A percentile compares a stretch with the other conserved stretches of the same genome.
These are phyloP conservation scores for Aspergillus viridinutans DNA, from an alignment of 2,329 filamentous ascomycete species.

Conservation along the genomic window DNA sequence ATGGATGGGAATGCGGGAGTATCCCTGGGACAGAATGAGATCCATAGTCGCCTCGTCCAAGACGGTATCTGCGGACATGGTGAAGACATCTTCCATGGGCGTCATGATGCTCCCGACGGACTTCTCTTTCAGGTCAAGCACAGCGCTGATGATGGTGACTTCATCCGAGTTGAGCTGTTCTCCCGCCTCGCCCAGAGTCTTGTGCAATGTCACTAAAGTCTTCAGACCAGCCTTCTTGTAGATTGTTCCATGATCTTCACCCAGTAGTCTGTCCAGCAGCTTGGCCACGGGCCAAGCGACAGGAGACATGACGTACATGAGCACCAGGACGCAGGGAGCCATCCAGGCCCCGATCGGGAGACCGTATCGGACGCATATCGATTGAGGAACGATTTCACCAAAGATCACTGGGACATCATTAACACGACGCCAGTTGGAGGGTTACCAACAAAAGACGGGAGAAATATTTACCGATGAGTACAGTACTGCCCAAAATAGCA, in stretches of 20 bases:
- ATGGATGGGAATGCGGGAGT: constrained; percentile 93
- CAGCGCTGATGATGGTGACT: constrained; percentile 96
- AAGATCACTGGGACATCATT: constrained; percentile 71
- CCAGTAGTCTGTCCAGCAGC: constrained; percentile 86
- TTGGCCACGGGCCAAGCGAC: constrained; percentile 94
- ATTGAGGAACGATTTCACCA: constrained; percentile 93
- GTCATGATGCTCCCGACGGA: constrained; percentile 96
- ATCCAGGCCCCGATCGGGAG: constrained; percentile 92
- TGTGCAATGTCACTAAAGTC: constrained; percentile 90
- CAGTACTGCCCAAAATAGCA: constrained; percentile 86
- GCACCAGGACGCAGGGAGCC: constrained; percentile 75
- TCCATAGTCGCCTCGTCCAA: constrained; percentile 94
- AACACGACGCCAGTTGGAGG: background rate
- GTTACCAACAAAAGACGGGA: background rate
- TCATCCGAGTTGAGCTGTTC: constrained; percentile 95
- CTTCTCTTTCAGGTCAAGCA: constrained; percentile 94
- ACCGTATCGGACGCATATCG: constrained; percentile 91
- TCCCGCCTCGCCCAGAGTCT: constrained; percentile 75
- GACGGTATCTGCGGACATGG: constrained; percentile 90
- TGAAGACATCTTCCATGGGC: constrained; percentile 95
- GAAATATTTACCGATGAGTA: constrained; percentile 70
- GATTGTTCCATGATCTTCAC: constrained; percentile 89
- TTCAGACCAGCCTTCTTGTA: constrained; percentile 99
- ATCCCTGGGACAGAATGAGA: constrained; percentile 84
- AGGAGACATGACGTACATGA: constrained; percentile 91